Conservation (phyloP, 768 basidiomycete genomes). For the Cyclocybe cylindracea region DNA sequence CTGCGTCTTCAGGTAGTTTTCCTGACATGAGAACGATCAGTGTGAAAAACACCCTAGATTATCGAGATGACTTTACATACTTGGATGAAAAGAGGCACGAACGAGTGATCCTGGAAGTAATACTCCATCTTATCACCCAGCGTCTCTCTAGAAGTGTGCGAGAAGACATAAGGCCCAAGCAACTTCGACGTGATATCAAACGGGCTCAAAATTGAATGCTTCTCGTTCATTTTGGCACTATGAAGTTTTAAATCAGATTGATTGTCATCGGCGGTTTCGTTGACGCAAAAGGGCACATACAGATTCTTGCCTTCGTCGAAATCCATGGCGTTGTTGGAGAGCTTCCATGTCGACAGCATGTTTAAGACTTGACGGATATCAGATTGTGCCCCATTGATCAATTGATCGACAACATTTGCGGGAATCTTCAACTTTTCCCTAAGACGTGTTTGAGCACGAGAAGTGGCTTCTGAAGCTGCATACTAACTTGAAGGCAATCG, state of each 20-base stretch:
- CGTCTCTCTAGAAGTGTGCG: constrained; percentile 75
- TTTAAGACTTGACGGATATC: constrained; percentile 98
- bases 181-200: constrained; percentile 91
- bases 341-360: constrained; percentile 96
- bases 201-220: constrained; percentile 87
- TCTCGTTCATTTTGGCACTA: constrained; percentile 89
- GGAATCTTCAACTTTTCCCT: constrained; percentile 96
- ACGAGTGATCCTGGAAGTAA: constrained; percentile 95
- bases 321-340: constrained; percentile 78
- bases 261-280: background rate
- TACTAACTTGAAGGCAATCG: constrained; percentile 86
- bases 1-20: constrained; percentile 90
- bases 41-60: background rate
- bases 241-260: background rate
- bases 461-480: background rate
- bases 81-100: constrained; percentile 95
- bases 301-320: constrained; percentile 92
- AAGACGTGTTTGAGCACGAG: background rate
- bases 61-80: constrained; percentile 34
- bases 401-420: constrained; percentile 88
- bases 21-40: constrained; percentile 44
- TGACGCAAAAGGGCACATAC: constrained; percentile 49
- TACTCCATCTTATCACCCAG: constrained; percentile 92
- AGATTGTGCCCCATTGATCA: constrained; percentile 85
- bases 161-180: constrained; percentile 90